Conservation (phyloP, 768 basidiomycete species). For the Leucosporidium scottii region DNA sequence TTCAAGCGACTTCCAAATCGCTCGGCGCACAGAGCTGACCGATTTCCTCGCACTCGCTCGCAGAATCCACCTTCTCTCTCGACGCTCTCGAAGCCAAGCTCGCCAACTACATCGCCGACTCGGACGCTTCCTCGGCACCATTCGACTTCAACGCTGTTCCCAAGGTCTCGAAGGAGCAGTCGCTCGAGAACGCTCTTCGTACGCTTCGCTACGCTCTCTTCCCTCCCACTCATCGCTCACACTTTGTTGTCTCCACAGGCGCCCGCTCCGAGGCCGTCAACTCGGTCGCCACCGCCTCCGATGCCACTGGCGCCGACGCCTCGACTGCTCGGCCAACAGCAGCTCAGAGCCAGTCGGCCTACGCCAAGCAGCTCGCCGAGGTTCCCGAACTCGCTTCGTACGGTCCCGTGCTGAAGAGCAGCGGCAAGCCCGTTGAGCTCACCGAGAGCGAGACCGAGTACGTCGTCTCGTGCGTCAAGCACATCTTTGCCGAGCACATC, state of each 20-base stretch:
- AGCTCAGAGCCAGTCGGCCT: conserved; percentile 80
- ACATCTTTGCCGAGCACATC: conserved; percentile 87
- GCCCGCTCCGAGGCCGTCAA: conserved; percentile 44
- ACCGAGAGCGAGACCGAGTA: conserved; percentile 98
- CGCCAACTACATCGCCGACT: conserved; percentile 85
- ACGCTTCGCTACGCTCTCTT: conserved; percentile 40
- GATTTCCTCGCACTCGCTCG: background rate
- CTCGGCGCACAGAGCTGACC: background rate
- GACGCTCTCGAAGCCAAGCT: conserved; percentile 82
- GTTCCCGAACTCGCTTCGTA: conserved; percentile 80
- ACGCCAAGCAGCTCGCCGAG: conserved; percentile 72
- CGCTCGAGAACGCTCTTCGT: conserved; percentile 81
- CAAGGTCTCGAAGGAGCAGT: conserved; percentile 88
- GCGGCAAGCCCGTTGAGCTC: conserved; percentile 64
- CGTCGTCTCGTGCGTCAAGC: conserved; percentile 92
- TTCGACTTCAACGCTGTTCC: conserved; percentile 82
- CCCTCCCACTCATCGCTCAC: background rate
- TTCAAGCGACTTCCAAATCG: background rate
- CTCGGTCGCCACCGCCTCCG: conserved; percentile 53
- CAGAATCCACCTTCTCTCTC: conserved; percentile 91
- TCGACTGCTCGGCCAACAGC: conserved; percentile 47
- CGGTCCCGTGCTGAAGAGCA: conserved; percentile 82
- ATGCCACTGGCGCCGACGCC: conserved; percentile 42
- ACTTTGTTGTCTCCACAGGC: background rate
- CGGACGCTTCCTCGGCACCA: conserved; percentile 58